phyloP scores from a whole-genome alignment of 1,139 yeast species.

The Geotrichum citri-aurantii region DNA sequence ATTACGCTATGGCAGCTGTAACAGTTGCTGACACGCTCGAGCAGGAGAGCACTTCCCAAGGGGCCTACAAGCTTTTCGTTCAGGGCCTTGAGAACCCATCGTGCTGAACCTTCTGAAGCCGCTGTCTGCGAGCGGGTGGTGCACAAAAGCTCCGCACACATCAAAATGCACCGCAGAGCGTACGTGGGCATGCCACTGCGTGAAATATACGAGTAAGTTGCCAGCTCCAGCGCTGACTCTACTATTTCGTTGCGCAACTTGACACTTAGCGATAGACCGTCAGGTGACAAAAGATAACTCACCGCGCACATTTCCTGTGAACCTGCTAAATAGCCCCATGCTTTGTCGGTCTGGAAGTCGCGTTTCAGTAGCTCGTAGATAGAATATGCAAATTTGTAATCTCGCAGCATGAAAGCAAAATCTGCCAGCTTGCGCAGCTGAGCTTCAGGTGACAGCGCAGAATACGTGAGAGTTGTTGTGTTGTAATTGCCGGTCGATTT shows the following conservation, averaged over 20 bases:
- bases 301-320: slow-evolving; percentile 83
- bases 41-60: slow-evolving; percentile 41
- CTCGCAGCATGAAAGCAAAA: slow-evolving; percentile 84
- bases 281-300: slow-evolving; percentile 54
- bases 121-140: slow-evolving; percentile 28
- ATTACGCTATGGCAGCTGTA: slow-evolving; percentile 31
- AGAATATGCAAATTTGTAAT: slow-evolving; percentile 77
- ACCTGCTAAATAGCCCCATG: slow-evolving; percentile 79
- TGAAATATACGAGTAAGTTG: slow-evolving; percentile 57
- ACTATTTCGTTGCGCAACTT: slow-evolving; percentile 55
- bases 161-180: slow-evolving; percentile 46
- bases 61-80: slow-evolving; percentile 37
- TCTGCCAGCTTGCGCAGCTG: slow-evolving; percentile 79
- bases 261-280: slow-evolving; percentile 45
- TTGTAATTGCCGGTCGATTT: slow-evolving; percentile 37
- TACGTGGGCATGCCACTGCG: slow-evolving; percentile 59
- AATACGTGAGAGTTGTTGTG: slow-evolving; percentile 48
- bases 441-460: slow-evolving; percentile 64
- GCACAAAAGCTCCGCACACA: slow-evolving; percentile 37
- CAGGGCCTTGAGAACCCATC: slow-evolving; percentile 37
- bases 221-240: slow-evolving; percentile 62
- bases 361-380: slow-evolving; percentile 78
- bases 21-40: slow-evolving; percentile 47
- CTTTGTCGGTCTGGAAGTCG: slow-evolving; percentile 72
- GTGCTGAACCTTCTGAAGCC: slow-evolving; percentile 35